A percentile compares a stretch with the other conserved stretches of the same genome.
Conservation (phyloP, 179 eudicot species). For the Beta corolliflora region DNA sequence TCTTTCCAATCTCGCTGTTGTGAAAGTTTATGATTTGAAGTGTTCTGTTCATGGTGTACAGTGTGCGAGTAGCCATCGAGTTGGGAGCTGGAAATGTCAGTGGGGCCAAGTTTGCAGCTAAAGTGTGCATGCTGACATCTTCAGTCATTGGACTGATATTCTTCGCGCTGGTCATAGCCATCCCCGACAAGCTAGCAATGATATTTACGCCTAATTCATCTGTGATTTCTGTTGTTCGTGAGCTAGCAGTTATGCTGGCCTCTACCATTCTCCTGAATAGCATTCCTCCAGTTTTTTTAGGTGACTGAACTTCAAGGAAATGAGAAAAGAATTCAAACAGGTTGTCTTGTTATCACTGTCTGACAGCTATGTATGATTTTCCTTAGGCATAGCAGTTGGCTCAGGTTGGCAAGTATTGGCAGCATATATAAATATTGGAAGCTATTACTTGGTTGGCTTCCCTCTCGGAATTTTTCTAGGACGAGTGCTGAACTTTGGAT, state of each 20-base stretch:
- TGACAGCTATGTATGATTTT: slow-evolving; percentile 8
- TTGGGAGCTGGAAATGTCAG: slow-evolving; percentile 57
- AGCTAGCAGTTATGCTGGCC: slow-evolving; percentile 42
- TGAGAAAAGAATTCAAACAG: not conserved
- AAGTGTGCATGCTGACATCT: slow-evolving; percentile 44
- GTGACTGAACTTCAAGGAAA: slow-evolving; percentile 17
- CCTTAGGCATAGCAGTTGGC: slow-evolving; percentile 62
- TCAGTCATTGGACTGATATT: slow-evolving; percentile 43
- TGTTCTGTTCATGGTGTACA: slow-evolving; percentile 19
- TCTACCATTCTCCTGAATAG: slow-evolving; percentile 49
- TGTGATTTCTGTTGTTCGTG: slow-evolving; percentile 38
- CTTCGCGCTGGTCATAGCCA: slow-evolving; percentile 35
- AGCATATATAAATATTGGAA: slow-evolving; percentile 48
- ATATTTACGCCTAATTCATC: slow-evolving; percentile 49
- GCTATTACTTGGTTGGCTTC: slow-evolving; percentile 57
- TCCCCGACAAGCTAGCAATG: slow-evolving; percentile 45
- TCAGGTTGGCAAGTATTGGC: slow-evolving; percentile 61
- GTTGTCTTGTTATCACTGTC: not conserved
- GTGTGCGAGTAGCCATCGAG: slow-evolving; percentile 65
- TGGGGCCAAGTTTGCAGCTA: slow-evolving; percentile 54
- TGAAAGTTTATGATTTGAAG: not conserved
- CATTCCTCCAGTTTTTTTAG: slow-evolving; percentile 59
- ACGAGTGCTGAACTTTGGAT: slow-evolving; percentile 31
- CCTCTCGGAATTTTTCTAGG: slow-evolving; percentile 49
- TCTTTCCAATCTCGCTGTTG: not conserved